phyloP scores from a whole-genome alignment of 495 filamentous ascomycete species.

The Penicillium pulvis region DNA sequence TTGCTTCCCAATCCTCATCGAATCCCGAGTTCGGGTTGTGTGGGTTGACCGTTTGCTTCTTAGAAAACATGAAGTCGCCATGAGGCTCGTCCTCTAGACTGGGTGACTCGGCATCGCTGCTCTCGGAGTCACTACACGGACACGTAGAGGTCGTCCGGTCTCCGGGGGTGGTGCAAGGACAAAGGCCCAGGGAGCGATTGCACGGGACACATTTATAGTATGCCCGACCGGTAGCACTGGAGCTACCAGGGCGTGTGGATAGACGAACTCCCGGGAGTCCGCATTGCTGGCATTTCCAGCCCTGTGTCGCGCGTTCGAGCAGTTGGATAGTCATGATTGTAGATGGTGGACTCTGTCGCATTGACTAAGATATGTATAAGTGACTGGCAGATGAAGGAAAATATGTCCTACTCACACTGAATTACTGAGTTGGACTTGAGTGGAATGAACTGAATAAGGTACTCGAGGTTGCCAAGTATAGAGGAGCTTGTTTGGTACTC shows the following conservation, averaged over 20 bases:
- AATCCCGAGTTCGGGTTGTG: conserved; percentile 15
- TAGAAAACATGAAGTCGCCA: conserved; percentile 6
- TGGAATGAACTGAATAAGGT: background rate
- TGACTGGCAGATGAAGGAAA: background rate
- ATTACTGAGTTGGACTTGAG: background rate
- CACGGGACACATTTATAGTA: conserved; percentile 19
- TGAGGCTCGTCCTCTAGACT: conserved; percentile 7
- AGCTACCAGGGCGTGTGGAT: conserved; percentile 7
- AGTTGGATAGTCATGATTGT: conserved; percentile 9
- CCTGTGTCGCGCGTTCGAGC: background rate
- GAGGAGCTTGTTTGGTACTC: background rate
- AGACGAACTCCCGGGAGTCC: conserved; percentile 18
- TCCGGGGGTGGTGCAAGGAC: conserved; percentile 17
- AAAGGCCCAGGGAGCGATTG: conserved; percentile 18
- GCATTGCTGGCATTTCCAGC: conserved; percentile 15
- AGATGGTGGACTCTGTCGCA: background rate
- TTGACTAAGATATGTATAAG: conserved; percentile 6
- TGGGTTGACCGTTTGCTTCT: conserved; percentile 9
- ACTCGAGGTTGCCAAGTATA: background rate
- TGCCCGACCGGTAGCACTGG: conserved; percentile 7
- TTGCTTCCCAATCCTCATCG: conserved; percentile 21
- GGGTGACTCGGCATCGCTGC: conserved; percentile 9
- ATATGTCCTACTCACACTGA: background rate
- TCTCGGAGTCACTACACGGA: conserved; percentile 8
- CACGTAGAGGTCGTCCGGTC: conserved; percentile 14